Evolutionary conservation across 768 basidiomycete species (phyloP), one percentile per base, ranked within the genome.

Genomic region (Russula dissimulans): DNA sequence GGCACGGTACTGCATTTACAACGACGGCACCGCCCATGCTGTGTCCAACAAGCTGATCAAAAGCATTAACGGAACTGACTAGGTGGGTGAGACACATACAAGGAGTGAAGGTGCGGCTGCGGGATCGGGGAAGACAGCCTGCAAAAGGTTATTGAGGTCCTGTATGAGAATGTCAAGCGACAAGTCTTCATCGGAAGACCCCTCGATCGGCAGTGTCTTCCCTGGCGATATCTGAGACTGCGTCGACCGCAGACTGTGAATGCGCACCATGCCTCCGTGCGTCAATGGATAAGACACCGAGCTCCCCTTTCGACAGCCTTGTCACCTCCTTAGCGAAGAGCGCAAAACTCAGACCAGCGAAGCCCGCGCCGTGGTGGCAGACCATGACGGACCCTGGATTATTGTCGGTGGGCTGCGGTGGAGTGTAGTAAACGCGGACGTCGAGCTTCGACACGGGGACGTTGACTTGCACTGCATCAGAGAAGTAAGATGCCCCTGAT

Each of bases 1-100:
- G 76, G 17, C 73, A 69, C 1, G 90, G 82, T 61, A 83, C 84
- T 2, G 85, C 79, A 5, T 84, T 81, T 8, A 88, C 83, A 22
- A 91, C 81, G 4, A 97, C 94, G 0, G 94, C 86, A 29, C 95
- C 95, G 14, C 97, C 97, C 88, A 99, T 95, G 60, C 91, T 95
- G 69, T 99, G 97, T 0, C 97, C 97, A 9, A 97, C 79, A 7
- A 97, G 80, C 88, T 91, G 10, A 34, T 31, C 5, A 29, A 54
- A 36, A 26, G 3, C 36, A 15, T 18, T 26, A 32, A 48, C 36
- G 44, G 10, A 43, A 42, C n/a, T 14, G 31, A 36, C 53, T 53
- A 38, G 10, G 10, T 39, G 15, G 5, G 36, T 32, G 4, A n/a
- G n/a, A 38, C 26, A 72, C 82, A 63, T 68, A 95, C 93, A 65